Conservation (phyloP, 805 yeast genomes). For the Danielia reshetovae region DNA sequence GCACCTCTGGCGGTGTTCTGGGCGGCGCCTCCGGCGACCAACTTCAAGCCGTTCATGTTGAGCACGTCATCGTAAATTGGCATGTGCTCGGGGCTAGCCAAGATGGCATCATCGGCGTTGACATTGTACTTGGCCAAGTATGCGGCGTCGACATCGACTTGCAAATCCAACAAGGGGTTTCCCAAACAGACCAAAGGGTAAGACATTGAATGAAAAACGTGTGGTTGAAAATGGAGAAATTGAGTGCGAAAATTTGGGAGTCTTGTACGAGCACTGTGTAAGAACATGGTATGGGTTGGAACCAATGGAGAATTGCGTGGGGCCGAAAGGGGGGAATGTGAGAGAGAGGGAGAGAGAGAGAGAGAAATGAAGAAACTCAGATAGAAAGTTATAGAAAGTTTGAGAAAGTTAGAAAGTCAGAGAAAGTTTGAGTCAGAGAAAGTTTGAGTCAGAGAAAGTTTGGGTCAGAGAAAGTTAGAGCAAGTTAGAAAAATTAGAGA, state of each 20-base stretch:
- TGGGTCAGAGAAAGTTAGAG: too few relatives aligned
- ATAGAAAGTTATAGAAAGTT: too few relatives aligned
- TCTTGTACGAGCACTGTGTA: background rate
- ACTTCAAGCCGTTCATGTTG: slow-evolving; percentile 52
- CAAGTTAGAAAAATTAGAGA: too few relatives aligned
- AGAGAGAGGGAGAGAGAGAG: too few relatives aligned
- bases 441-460: too few relatives aligned
- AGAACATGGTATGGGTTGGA: background rate
- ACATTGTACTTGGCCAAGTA: slow-evolving; percentile 77
- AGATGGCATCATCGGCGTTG: slow-evolving; percentile 91
- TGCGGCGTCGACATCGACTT: slow-evolving; percentile 64
- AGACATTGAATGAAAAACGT: slow-evolving; percentile 41
- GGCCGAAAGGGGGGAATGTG: too few relatives aligned
- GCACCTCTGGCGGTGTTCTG: slow-evolving; percentile 99
- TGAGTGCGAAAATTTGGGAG: background rate
- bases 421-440: too few relatives aligned
- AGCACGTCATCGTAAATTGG: slow-evolving; percentile 82
- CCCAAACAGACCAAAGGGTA: slow-evolving; percentile 80
- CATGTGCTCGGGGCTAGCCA: slow-evolving; percentile 78
- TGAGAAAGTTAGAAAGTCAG: too few relatives aligned
- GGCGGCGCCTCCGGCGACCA: slow-evolving; percentile 99
- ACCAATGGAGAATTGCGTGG: background rate
- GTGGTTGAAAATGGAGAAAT: slow-evolving; percentile 1
- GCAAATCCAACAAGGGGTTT: slow-evolving; percentile 87
- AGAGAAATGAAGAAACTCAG: too few relatives aligned